Base-by-base conservation (phyloP, 306 rosid genomes). In the Arachis hypogaea region DNA sequence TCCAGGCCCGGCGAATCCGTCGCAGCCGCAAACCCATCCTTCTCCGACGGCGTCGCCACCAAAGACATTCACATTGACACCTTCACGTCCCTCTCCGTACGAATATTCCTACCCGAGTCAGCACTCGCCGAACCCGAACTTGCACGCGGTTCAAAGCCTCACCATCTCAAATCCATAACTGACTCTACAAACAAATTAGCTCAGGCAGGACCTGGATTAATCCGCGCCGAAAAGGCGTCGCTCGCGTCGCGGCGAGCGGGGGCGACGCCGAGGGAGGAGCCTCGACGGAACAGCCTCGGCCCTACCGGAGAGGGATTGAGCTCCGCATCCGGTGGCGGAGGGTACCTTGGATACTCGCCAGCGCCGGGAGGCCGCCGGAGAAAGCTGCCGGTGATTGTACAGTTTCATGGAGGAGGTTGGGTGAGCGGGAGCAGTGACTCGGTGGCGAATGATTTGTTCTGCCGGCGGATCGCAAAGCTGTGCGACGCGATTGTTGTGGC, bases 321-420 rank as follows among this genome's bases (percentile, higher is more conserved):
- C 73, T 79, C 73, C 81, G 81, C 51, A 9, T 50, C 79, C 2
- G 43, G 66, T 5, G 43, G 63, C 4, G 87, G 81, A 30, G 84
- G 51, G 22, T 94, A 94, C 72, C 74, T 90, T 33, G 96, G 99
- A 2, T 94, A 94, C 75, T 74, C 85, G 7, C 99, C 97, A 16
- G 60, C 55, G 61, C 40, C 47, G 42, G 83, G 78, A 5, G 78
- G 76, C 60, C 14, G 87, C 22, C 83, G 91, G 58, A 87, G 72
- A 41, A 80, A 63, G 9, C 58, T 94, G 59, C 99, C 99, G 41
- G 85, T 94, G 40, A 86, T 94, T 66, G 51, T 94, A 87, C 99
- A 92, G 77, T 91, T 94, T 80, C 99, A 94, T 74, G 97, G 97
- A 2, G 99, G 99, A 11, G 99, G 97, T 3, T 94, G 99, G 99